phyloP scores from a whole-genome alignment of 2,329 filamentous ascomycete species.

The Sarocladiaceae sp. region DNA sequence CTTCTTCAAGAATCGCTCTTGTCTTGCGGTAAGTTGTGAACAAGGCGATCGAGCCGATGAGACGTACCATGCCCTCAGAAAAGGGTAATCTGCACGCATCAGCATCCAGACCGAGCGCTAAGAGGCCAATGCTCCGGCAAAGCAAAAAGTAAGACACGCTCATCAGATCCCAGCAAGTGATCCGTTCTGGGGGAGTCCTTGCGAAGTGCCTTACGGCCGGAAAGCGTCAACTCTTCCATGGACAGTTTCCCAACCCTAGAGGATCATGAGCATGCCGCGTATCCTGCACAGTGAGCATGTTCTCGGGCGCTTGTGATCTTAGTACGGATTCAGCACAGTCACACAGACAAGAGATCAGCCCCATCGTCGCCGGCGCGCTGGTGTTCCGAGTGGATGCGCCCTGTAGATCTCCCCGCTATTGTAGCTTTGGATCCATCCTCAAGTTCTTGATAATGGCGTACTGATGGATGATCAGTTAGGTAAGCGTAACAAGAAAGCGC shows the following conservation, averaged over 20 bases:
- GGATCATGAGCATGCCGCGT: no score
- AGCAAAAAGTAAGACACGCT: background rate
- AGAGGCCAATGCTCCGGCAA: background rate
- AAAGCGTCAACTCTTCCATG: no score
- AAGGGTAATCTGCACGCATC: background rate
- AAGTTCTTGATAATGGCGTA: background rate
- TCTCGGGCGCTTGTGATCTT: no score
- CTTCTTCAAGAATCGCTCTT: no score
- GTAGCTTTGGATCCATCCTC: background rate
- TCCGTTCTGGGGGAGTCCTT: no score
- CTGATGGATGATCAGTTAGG: no score
- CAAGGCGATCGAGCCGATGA: background rate
- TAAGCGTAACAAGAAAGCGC: no score
- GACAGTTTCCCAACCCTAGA: no score
- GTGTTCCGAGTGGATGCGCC: background rate
- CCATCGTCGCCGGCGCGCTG: background rate
- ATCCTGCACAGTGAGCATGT: no score
- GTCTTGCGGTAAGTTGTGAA: no score
- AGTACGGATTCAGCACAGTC: no score
- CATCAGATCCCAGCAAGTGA: background rate
- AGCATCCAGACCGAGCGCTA: background rate
- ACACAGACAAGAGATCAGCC: background rate
- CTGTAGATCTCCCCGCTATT: background rate
- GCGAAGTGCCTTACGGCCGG: no score
- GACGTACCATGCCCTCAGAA: background rate